Evolutionary conservation across 225 moss, liverwort and hornwort genomes (phyloP).

Genomic region (Ulota crispa): DNA sequence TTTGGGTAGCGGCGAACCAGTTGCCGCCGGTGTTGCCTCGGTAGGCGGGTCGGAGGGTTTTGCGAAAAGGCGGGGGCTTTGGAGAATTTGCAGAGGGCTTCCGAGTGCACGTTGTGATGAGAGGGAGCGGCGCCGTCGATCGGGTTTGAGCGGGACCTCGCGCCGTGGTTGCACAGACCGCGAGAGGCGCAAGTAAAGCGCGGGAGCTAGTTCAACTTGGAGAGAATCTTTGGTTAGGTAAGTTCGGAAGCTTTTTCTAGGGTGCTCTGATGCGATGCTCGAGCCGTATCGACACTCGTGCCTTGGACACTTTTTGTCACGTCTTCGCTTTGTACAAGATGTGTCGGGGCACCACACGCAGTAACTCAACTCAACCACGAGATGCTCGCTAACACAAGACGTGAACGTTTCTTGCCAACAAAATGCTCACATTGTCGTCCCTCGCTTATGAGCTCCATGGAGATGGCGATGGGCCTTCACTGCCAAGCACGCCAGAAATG

Average conservation of each 20-base stretch:
- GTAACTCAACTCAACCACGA: neutral
- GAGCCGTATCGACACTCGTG: neutral
- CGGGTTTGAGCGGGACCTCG: neutral
- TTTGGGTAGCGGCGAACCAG: too few relatives aligned
- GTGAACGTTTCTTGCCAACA: neutral
- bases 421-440: neutral
- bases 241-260: conserved; percentile 6
- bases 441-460: neutral
- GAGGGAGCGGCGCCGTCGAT: conserved; percentile 6
- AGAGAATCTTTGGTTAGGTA: conserved; percentile 30
- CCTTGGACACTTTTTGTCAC: neutral
- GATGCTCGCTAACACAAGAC: neutral
- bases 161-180: conserved; percentile 13
- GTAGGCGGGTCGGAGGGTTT: too few relatives aligned
- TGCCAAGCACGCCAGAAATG: neutral
- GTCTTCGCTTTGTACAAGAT: neutral
- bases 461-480: neutral
- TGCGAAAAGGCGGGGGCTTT: neutral
- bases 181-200: conserved; percentile 25
- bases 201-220: conserved; percentile 8
- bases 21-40: too few relatives aligned
- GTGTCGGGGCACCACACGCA: neutral
- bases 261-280: neutral
- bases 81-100: conserved; percentile 11
- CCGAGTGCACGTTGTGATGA: neutral